Base-by-base conservation (phyloP, 2,329 filamentous ascomycete genomes). In the Cladophialophora chaetospira region DNA sequence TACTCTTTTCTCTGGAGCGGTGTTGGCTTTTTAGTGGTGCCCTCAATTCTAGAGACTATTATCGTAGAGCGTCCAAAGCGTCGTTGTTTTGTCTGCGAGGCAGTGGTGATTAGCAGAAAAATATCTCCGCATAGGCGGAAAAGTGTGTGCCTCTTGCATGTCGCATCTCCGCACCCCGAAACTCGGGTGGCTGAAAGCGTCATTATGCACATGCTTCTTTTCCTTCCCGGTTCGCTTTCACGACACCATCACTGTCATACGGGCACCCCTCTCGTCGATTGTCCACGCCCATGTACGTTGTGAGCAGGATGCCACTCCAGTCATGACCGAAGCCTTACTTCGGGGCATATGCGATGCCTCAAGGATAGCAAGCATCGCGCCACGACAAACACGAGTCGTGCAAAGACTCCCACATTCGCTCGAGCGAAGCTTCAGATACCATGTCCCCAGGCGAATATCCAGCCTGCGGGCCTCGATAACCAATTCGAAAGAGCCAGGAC, bases 391-490 rank as follows among this genome's bases (percentile, higher is more conserved):
- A 42, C 45, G 47, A 51, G 51, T 60, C 5, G 51, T 45, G 29
- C 57, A 59, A 49, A 52, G 54, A 31, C 55, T 60, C 23, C 36
- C 55, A 42, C 23, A 40, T 19, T 50, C 28, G 19, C 40, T 26
- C 29, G 35, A 57, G 33, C 43, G 43, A 45, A 62, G 44, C 48
- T 65, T 63, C 53, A 61, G 43, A 57, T 66, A 66, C 35, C 64
- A 66, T 40, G 15, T 63, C 11, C 64, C 64, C 10, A 52, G 60
- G 42, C 58, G 64, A 58, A 64, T 65, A 65, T 50, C 58, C 31
- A 36, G 19, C 50, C 13, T 26, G 9, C 26, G 25, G n/a, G 10
- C 28, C 17, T 17, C 31, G n/a, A 25, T 29, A 10, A 29, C 36
- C 11, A 36, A 31, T 9, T 29, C 33, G 5, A 10, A 15, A 23